Conservation (phyloP, 1,284 basidiomycete genomes). For the Veloporphyrellus conicus region DNA sequence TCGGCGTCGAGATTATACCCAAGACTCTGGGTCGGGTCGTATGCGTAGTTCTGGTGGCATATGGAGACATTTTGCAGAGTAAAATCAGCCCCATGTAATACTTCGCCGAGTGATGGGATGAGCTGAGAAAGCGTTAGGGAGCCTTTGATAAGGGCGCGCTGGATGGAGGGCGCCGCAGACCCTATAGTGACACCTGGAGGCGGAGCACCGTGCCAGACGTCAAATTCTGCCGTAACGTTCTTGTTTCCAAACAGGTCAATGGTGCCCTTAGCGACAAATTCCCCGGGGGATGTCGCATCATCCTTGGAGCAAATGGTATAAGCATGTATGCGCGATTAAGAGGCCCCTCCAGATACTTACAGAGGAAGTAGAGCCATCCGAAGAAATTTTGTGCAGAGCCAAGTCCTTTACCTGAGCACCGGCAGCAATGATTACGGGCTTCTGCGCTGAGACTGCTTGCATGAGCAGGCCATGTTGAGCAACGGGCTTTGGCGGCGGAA, state of each 20-base stretch:
- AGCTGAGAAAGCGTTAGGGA: conserved; percentile 7
- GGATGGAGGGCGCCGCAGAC: conserved; percentile 4
- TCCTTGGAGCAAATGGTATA: neutral
- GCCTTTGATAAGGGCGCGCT: conserved; percentile 5
- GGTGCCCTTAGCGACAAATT: conserved; percentile 4
- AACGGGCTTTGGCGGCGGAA: conserved; percentile 4
- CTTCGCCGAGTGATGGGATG: conserved; percentile 2
- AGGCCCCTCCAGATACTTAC: neutral
- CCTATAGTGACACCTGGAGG: conserved; percentile 5
- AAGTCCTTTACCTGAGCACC: conserved; percentile 3
- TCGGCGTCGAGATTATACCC: conserved; percentile 8
- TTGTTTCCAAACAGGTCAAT: conserved; percentile 11
- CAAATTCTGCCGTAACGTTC: conserved; percentile 4
- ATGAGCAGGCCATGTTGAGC: conserved; percentile 1
- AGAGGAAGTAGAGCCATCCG: neutral
- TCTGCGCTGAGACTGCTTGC: neutral
- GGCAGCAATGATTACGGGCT: neutral
- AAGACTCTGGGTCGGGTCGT: conserved; percentile 1
- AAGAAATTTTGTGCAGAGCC: neutral
- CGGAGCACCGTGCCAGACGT: conserved; percentile 10
- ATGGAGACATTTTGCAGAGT: conserved; percentile 6
- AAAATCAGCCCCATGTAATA: conserved; percentile 1
- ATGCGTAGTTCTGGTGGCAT: conserved; percentile 12
- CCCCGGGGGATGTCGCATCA: neutral
- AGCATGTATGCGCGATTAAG: neutral